phyloP scores from a whole-genome alignment of 371 early-diverging fungal genomes.

The Sporodiniella umbellata region DNA sequence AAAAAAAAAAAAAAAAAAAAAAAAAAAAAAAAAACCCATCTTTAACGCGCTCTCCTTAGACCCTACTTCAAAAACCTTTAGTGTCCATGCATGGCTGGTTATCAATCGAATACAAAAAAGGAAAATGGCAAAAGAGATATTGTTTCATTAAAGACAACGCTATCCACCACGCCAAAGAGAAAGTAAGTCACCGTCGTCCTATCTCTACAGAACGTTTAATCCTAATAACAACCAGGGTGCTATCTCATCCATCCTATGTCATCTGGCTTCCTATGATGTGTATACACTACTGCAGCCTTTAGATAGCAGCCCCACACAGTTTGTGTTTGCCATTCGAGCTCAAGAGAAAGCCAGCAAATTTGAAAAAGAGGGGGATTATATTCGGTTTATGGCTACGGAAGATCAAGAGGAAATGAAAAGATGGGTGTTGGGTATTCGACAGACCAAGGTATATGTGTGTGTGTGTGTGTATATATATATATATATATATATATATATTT shows the following conservation, averaged over 20 bases:
- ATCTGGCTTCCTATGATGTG: conserved; percentile 73
- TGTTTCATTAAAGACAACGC: conserved; percentile 62
- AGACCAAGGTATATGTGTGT: conserved; percentile 63
- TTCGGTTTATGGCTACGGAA: conserved; percentile 78
- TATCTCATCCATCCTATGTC: conserved; percentile 52
- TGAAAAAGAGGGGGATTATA: conserved; percentile 82
- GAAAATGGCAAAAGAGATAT: conserved; percentile 77
- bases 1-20: neutral
- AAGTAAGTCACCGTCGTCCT: conserved; percentile 53
- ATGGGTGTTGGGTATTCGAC: conserved; percentile 83
- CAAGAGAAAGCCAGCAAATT: conserved; percentile 72
- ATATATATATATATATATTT: too few species aligned
- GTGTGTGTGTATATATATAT: neutral
- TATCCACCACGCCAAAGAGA: conserved; percentile 71
- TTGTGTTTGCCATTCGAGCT: conserved; percentile 82
- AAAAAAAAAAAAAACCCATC: conserved; percentile 3
- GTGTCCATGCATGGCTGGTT: conserved; percentile 64
- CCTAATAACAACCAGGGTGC: conserved; percentile 4
- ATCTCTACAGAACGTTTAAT: neutral
- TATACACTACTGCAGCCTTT: conserved; percentile 62
- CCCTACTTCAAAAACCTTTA: conserved; percentile 33
- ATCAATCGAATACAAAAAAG: conserved; percentile 66
- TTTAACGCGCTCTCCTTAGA: too few species aligned
- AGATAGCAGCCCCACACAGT: conserved; percentile 70
- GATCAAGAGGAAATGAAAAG: conserved; percentile 70